Base-by-base conservation (phyloP, 352 stramenopile genomes). In the Peronosclerospora sorghi region DNA sequence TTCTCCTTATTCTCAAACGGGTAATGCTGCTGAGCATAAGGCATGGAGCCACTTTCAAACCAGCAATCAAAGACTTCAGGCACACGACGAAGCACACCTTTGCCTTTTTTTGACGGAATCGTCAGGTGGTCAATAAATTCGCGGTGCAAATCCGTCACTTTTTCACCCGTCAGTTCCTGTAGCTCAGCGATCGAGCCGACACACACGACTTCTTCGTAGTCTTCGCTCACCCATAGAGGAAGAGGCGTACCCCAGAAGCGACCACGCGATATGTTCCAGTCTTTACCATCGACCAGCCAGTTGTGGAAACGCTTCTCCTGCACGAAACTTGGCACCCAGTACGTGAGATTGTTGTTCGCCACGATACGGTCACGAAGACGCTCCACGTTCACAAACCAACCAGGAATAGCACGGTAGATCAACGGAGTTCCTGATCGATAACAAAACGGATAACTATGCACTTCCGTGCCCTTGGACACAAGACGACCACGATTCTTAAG, bases 291-390 rank as follows among this genome's bases (percentile, higher is more conserved):
- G 0, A 83, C 78, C 24, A 99, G 81, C 96, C 96, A 99, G 68
- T 99, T 99, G 75, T 99, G 96, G 68, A 99, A 99, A 21, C 96
- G 89, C 55, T 98, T 97, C 62, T 99, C 95, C 70, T 98, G 96
- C 23, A 99, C 96, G 36, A 88, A 89, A 48, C 68, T 61, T 15
- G 79, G 79, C 30, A 92, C 79, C 79, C 79, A 92, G 62, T 86
- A 68, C 23, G 79, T 92, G 39, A 74, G 52, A 48, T 86, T 83
- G 57, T 96, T 88, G 58, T 94, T 94, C 23, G 82, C 89, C 62
- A 86, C 80, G 48, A 93, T 89, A 32, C 93, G 83, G 38, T 98
- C 93, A 36, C 96, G 95, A 56, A 99, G 98, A 50, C 90, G 83
- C 59, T 98, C 95, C 8, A 99, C 96, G 53, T 96, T 96, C 15